phyloP scores from a whole-genome alignment of 2,329 filamentous ascomycete species.

The Elsinoe batatas region DNA sequence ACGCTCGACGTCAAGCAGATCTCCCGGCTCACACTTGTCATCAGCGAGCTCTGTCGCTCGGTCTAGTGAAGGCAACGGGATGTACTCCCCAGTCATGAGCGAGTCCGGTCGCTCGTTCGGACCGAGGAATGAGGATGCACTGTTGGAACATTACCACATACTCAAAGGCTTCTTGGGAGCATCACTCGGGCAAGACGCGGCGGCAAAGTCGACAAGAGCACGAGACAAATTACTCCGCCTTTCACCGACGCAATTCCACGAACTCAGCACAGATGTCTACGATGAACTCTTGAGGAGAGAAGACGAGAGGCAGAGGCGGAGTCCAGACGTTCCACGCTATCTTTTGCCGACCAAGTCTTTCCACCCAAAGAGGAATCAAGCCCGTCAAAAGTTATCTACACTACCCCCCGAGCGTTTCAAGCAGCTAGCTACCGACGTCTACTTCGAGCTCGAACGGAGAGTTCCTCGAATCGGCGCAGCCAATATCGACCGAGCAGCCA shows the following conservation, averaged over 20 bases:
- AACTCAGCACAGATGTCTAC: constrained; percentile 94
- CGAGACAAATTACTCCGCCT: constrained; percentile 88
- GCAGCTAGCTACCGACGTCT: constrained; percentile 90
- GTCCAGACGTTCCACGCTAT: constrained; percentile 54
- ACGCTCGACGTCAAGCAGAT: constrained; percentile 14
- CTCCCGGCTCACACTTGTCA: constrained; percentile 50
- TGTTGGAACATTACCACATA: constrained; percentile 72
- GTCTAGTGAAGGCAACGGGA: constrained; percentile 68
- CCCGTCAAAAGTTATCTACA: constrained; percentile 87
- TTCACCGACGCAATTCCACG: constrained; percentile 87
- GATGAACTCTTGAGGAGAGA: constrained; percentile 88
- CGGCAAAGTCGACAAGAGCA: constrained; percentile 67
- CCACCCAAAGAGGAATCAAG: constrained; percentile 94
- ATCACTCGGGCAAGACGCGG: constrained; percentile 59
- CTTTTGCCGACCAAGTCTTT: constrained; percentile 80
- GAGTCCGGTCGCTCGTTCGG: constrained; percentile 25
- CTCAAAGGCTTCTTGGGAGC: constrained; percentile 66
- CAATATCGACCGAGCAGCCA: constrained; percentile 59
- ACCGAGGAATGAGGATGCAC: constrained; percentile 50
- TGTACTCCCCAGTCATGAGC: constrained; percentile 46
- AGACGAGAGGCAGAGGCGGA: constrained; percentile 42
- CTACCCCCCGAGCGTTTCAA: constrained; percentile 78
- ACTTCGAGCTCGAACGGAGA: constrained; percentile 82
- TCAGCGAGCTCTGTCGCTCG: constrained; percentile 80
- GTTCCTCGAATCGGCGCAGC: constrained; percentile 63